Evolutionary conservation across 768 basidiomycete genomes (phyloP), one percentile per base, ranked within the genome.

Genomic region (Asterophora parasitica): DNA sequence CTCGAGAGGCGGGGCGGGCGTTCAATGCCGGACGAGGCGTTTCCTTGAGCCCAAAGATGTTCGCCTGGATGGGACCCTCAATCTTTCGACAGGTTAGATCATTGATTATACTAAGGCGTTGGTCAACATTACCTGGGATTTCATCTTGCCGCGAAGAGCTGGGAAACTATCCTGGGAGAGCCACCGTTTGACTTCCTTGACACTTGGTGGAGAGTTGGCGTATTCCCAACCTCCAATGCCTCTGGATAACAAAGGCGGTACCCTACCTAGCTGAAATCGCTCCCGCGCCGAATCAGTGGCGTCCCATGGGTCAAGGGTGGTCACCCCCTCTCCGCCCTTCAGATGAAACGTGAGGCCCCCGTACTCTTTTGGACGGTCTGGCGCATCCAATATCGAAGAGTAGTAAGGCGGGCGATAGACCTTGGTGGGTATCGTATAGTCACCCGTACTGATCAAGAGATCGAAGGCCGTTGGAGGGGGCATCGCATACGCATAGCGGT

Each of bases 371-470:
- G 83, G 66, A n/a, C 69, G 65, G 27, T 74, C 73, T 1, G 92
- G 85, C 0, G 83, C 75, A 60, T 98, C 95, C 4, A 57, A 55
- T 17, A 74, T 72, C 42, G 79, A 77, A 5, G 89, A 91, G 60
- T 91, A 99, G 64, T 78, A 85, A 0, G 94, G 88, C n/a, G 77
- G 69, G 37, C 75, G 79, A 64, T 96, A 94, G 17, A 87, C 62
- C 54, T 79, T 82, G 38, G 60, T 66, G 4, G 81, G 76, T 6
- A 88, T 61, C 16, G 72, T 74, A 53, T 77, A 65, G 0, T 61
- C 57, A 27, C 74, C 71, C 11, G 83, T 47, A 38, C 70, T 74
- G 6, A 61, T 60, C 5, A 75, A 46, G 0, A 88, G 65, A 10
- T 78, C 67, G 3, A 72, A 66, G 4, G 68, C 39, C 5, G 77